Evolutionary conservation across 2,329 filamentous ascomycete genomes (phyloP).

Genomic region (Scedosporium minutisporum): DNA sequence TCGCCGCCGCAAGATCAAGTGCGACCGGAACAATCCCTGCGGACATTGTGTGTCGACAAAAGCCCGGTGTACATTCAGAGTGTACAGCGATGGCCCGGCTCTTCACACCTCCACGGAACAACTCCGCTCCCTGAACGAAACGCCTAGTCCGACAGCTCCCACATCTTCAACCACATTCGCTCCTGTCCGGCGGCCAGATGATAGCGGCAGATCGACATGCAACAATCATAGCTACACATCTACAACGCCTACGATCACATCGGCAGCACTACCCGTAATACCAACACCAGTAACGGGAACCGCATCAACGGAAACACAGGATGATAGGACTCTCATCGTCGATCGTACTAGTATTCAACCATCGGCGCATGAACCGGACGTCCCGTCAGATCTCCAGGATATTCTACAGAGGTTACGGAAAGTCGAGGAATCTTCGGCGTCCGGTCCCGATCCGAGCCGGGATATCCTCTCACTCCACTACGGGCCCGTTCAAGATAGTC

Average conservation of each 20-base stretch:
- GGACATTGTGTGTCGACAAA: conserved; percentile 23
- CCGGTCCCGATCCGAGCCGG: conserved; percentile 4
- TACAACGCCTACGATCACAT: too few relatives aligned
- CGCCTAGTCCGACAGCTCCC: too few relatives aligned
- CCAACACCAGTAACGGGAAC: too few relatives aligned
- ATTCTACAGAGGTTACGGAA: neutral
- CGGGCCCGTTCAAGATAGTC: conserved; percentile 15
- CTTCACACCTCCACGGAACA: neutral
- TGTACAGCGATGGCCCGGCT: neutral
- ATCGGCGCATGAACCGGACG: neutral
- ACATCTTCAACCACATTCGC: neutral
- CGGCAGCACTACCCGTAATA: too few relatives aligned
- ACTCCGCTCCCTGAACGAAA: too few relatives aligned
- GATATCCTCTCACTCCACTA: conserved; percentile 16
- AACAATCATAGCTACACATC: too few relatives aligned
- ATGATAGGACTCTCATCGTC: too few relatives aligned
- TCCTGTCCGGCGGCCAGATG: neutral
- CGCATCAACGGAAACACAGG: too few relatives aligned
- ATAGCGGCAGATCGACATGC: too few relatives aligned
- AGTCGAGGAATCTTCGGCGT: neutral
- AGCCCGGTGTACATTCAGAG: conserved; percentile 21
- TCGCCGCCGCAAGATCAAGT: conserved; percentile 34
- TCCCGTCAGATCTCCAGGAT: neutral
- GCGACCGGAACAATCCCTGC: conserved; percentile 31
- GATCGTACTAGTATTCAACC: too few relatives aligned